Evolutionary conservation across 2,329 filamentous ascomycete species (phyloP).

Genomic region (Penicillium sp.): DNA sequence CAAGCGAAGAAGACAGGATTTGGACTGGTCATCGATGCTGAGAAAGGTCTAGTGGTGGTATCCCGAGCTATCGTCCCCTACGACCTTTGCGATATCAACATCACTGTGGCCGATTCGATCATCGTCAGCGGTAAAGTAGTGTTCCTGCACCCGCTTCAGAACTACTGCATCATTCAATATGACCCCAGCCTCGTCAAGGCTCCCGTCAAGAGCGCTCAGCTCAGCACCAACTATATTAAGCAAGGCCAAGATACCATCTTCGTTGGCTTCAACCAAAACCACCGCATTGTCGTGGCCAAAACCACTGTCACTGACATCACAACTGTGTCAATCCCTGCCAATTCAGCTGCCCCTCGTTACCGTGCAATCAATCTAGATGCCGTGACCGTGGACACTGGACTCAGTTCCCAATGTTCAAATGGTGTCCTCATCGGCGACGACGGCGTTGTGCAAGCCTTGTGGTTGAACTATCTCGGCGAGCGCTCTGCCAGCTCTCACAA

Average conservation of each 20-base stretch:
- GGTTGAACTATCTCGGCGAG: constrained; percentile 96
- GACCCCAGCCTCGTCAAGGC: constrained; percentile 91
- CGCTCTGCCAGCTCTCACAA: constrained; percentile 73
- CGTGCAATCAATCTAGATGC: constrained; percentile 94
- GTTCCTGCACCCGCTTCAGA: constrained; percentile 94
- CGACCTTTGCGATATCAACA: constrained; percentile 91
- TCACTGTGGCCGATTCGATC: constrained; percentile 95
- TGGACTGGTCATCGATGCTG: constrained; percentile 94
- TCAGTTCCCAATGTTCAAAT: constrained; percentile 88
- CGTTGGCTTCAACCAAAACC: constrained; percentile 96
- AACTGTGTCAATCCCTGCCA: constrained; percentile 92
- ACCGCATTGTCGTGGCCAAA: constrained; percentile 87
- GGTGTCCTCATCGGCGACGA: constrained; percentile 88
- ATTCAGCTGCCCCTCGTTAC: constrained; percentile 86
- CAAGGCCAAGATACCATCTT: constrained; percentile 95
- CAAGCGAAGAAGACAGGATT: constrained; percentile 92
- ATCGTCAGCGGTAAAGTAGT: constrained; percentile 91
- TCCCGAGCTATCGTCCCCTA: constrained; percentile 94
- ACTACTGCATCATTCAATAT: constrained; percentile 94
- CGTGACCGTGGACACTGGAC: constrained; percentile 90
- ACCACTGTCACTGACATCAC: constrained; percentile 97
- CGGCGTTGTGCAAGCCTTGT: constrained; percentile 89
- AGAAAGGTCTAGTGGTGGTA: constrained; percentile 90
- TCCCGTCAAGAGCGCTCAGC: constrained; percentile 81
- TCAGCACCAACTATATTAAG: constrained; percentile 78